Conservation (phyloP, 2,329 filamentous ascomycete genomes). For the Aspergillus luchuensis region DNA sequence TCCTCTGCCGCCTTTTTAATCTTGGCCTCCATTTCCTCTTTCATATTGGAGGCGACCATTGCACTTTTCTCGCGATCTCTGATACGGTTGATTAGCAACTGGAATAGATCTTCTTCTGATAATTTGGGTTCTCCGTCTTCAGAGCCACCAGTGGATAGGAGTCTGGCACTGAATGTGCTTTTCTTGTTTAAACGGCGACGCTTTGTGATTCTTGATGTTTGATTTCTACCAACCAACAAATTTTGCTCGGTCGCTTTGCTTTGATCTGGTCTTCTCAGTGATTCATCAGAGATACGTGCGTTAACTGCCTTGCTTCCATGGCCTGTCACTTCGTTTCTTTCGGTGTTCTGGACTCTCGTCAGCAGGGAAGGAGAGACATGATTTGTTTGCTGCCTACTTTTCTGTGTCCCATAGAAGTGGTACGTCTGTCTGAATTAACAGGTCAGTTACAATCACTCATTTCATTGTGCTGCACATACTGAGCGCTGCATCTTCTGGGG, state of each 20-base stretch:
- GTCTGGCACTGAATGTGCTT: background rate
- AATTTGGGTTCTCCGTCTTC: constrained; percentile 15
- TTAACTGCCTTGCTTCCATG: no score
- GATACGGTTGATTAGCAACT: constrained; percentile 37
- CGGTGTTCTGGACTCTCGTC: background rate
- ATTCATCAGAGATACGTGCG: no score
- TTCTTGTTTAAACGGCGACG: constrained; percentile 13
- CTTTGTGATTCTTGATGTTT: constrained; percentile 21
- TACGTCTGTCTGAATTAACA: no score
- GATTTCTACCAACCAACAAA: background rate
- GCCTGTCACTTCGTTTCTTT: background rate
- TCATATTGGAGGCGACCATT: constrained; percentile 21
- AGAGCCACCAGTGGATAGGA: background rate
- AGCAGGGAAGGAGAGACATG: background rate
- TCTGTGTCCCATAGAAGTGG: no score
- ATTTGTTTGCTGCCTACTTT: background rate
- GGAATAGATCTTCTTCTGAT: constrained; percentile 40
- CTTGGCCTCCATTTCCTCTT: constrained; percentile 30
- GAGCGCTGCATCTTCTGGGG: background rate
- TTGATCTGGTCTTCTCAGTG: no score
- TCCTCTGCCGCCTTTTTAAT: constrained; percentile 29
- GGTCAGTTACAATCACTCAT: no score
- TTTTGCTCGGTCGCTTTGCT: background rate
- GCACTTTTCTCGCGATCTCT: constrained; percentile 40
- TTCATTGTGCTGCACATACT: background rate